Conservation (phyloP, 1,284 basidiomycete species). For the Melampsora abietis-canadensis region DNA sequence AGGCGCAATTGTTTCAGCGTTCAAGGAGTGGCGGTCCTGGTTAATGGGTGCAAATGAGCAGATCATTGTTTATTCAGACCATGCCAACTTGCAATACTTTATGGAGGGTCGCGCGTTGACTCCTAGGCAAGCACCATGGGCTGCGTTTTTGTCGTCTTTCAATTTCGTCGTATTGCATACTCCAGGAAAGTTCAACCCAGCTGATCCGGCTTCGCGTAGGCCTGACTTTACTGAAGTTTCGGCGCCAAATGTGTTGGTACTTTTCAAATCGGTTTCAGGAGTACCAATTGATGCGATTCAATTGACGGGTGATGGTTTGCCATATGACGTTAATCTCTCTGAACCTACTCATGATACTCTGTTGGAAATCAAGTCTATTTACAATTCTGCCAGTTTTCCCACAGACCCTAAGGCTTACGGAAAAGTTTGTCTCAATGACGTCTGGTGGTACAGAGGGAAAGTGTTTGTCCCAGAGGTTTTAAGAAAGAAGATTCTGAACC, state of each 20-base stretch:
- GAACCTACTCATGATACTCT: too few relatives aligned
- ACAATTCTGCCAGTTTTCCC: too few relatives aligned
- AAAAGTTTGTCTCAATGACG: too few relatives aligned
- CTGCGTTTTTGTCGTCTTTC: not conserved
- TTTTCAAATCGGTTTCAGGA: too few relatives aligned
- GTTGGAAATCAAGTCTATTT: too few relatives aligned
- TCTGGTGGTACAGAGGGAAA: too few relatives aligned
- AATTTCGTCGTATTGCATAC: not conserved
- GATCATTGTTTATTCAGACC: not conserved
- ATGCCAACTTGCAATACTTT: not conserved
- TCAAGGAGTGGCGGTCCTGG: not conserved
- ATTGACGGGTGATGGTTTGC: too few relatives aligned
- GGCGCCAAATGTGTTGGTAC: too few relatives aligned
- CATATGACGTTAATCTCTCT: too few relatives aligned
- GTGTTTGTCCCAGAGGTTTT: not conserved
- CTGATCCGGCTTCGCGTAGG: not conserved
- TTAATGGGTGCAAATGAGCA: not conserved
- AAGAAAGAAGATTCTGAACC: not conserved
- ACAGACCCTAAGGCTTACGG: too few relatives aligned
- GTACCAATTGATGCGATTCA: too few relatives aligned
- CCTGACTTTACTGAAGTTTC: not conserved
- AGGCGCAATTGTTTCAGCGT: not conserved
- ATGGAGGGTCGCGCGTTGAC: not conserved
- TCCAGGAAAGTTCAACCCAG: too few relatives aligned
- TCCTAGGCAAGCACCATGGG: not conserved